Conservation (phyloP, 2,329 filamentous ascomycete species). For the Trichoderma sp. region DNA sequence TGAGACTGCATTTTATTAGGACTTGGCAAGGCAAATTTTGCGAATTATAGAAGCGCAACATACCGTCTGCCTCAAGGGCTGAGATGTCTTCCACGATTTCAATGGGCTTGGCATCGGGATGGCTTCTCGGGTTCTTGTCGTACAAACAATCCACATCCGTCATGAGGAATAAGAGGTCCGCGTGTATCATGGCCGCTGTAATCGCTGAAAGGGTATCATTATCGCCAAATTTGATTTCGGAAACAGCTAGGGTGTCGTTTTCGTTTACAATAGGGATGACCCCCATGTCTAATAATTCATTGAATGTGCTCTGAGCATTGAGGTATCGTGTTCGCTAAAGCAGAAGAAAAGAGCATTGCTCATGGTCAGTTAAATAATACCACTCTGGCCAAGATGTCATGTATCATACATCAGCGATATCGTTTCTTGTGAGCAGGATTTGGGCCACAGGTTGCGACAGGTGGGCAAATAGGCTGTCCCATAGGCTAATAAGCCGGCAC, state of each 20-base stretch:
- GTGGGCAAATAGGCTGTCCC: conserved; percentile 90
- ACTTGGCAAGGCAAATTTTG: conserved; percentile 30
- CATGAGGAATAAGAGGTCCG: conserved; percentile 97
- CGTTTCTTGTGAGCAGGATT: conserved; percentile 90
- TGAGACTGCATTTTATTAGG: conserved; percentile 61
- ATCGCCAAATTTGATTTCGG: conserved; percentile 99
- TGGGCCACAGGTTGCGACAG: conserved; percentile 90
- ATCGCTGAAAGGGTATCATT: conserved; percentile 98
- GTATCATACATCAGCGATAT: conserved; percentile 82
- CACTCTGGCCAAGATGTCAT: no score
- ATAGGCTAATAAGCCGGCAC: conserved; percentile 90
- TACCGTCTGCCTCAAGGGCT: conserved; percentile 78
- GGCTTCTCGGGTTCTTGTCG: conserved; percentile 86
- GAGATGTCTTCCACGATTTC: conserved; percentile 90
- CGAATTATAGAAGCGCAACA: conserved; percentile 28
- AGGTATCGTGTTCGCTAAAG: conserved; percentile 68
- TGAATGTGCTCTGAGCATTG: conserved; percentile 95
- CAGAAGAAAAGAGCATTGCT: background rate
- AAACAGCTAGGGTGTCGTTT: conserved; percentile 94
- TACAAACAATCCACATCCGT: conserved; percentile 98
- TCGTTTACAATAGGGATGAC: conserved; percentile 99
- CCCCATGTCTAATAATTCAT: conserved; percentile 87
- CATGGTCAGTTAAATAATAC: background rate
- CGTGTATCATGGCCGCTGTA: conserved; percentile 95
- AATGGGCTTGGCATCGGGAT: conserved; percentile 86